Evolutionary conservation across 2,329 filamentous ascomycete species (phyloP).

Genomic region (Phyllosticta capitalensis): DNA sequence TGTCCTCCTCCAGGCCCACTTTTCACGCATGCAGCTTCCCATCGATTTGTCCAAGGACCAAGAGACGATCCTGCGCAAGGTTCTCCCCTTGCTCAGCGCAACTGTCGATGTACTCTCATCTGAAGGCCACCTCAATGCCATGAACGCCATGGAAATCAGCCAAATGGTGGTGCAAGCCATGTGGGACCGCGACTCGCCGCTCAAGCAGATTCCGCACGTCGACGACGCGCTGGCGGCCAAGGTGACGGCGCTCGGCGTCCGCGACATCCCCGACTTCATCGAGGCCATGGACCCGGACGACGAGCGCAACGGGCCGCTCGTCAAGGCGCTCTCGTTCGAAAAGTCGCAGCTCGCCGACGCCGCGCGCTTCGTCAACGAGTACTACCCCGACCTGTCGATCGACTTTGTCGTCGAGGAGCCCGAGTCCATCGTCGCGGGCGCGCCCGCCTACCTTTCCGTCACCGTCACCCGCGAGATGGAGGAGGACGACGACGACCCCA

Average conservation of each 20-base stretch:
- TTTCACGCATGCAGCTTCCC: conserved; percentile 91
- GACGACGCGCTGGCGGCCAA: conserved; percentile 71
- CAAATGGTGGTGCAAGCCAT: conserved; percentile 99
- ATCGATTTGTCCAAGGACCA: conserved; percentile 95
- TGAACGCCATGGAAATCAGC: conserved; percentile 98
- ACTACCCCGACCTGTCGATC: conserved; percentile 90
- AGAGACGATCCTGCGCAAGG: conserved; percentile 73
- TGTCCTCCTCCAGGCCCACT: conserved; percentile 93
- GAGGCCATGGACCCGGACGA: conserved; percentile 96
- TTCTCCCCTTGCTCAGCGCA: conserved; percentile 79
- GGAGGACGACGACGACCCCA: conserved; percentile 58
- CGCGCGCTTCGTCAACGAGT: conserved; percentile 91
- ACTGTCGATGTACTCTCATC: conserved; percentile 93
- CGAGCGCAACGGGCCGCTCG: conserved; percentile 60
- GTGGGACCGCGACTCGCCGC: conserved; percentile 95
- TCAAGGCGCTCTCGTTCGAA: conserved; percentile 68
- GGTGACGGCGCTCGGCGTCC: conserved; percentile 72
- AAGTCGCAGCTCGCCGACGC: conserved; percentile 78
- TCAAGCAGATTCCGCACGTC: conserved; percentile 98
- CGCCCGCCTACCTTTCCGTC: conserved; percentile 73
- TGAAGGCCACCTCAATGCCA: conserved; percentile 91
- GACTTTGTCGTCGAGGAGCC: conserved; percentile 78
- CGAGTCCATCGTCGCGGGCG: conserved; percentile 69
- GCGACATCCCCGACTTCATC: conserved; percentile 96
- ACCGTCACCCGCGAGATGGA: conserved; percentile 74